Base-by-base conservation (phyloP, 805 yeast genomes). In the Komagataella populi region DNA sequence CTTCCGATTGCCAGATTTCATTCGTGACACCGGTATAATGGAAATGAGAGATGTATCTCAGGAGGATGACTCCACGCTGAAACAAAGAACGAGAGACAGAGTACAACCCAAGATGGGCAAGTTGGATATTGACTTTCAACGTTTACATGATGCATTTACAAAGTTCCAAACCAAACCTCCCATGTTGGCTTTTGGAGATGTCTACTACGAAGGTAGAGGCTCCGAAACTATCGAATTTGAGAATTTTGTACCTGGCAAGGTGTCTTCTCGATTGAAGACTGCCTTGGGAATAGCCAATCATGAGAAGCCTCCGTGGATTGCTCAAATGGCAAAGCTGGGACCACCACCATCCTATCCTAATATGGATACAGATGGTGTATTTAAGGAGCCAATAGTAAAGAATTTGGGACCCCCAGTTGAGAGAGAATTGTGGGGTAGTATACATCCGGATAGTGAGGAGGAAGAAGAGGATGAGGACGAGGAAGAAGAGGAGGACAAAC, bases 71-170 rank as follows among this genome's bases (percentile, higher is more conserved):
- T 68, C 76, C 12, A 72, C 81, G 1, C 62, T 88, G 57, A 81
- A 84, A 60, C 93, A 86, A 59, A 73, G 77, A 60, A 83, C 83
- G 63, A 73, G 97, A 55, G 91, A 86, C 52, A 73, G 85, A 50
- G 95, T 89, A 0, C 96, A 87, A 63, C 96, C 96, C 0, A 87
- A 87, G 62, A 72, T 88, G 80, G 95, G 95, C 1, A 72, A 81
- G 50, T 64, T 91, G 20, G 98, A 91, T 62, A 76, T 93, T 22
- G 97, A 91, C 64, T 90, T 84, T 62, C 83, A 78, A 55, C 84
- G 80, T 55, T 65, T 91, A 18, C 81, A 87, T 61, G 86, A 87
- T 63, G 96, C 96, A 0, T 90, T 91, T 60, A 90, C 88, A 73
- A 83, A 83, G 61, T 69, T 76, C 59, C 96, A 91, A 59, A 71